These are phyloP conservation scores for Alternaria arborescens DNA, from an alignment of 2,329 filamentous ascomycete species.

Conservation along the genomic window DNA sequence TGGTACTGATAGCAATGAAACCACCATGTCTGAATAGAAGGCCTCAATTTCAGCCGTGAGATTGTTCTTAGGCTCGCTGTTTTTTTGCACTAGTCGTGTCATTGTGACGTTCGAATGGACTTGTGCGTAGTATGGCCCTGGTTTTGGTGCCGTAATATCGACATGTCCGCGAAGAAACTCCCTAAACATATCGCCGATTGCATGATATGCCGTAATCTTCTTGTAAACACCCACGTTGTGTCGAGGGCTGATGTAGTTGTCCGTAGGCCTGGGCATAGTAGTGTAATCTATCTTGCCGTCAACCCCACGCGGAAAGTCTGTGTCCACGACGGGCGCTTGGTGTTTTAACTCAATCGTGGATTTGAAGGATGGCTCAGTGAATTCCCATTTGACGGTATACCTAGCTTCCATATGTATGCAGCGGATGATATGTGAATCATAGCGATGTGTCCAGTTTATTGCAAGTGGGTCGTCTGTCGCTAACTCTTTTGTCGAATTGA, in stretches of 20 bases:
- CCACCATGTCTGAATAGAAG: slow-evolving; percentile 47
- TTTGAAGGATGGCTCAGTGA: slow-evolving; percentile 39
- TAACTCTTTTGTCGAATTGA: slow-evolving; percentile 38
- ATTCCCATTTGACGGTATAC: slow-evolving; percentile 46
- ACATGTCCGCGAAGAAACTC: slow-evolving; percentile 43
- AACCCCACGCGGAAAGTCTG: slow-evolving; percentile 36
- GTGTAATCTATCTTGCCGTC: slow-evolving; percentile 53
- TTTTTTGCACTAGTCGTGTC: slow-evolving; percentile 55
- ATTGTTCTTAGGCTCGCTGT: slow-evolving; percentile 34
- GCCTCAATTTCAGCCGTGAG: slow-evolving; percentile 34
- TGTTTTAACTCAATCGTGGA: slow-evolving; percentile 33
- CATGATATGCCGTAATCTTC: slow-evolving; percentile 46
- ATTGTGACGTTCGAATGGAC: slow-evolving; percentile 50
- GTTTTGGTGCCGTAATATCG: slow-evolving; percentile 37
- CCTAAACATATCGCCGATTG: slow-evolving; percentile 43
- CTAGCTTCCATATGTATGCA: slow-evolving; percentile 48
- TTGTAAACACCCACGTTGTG: slow-evolving; percentile 41
- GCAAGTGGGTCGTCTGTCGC: slow-evolving; percentile 29
- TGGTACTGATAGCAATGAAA: slow-evolving; percentile 48
- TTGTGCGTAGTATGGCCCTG: slow-evolving; percentile 38
- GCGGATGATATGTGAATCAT: slow-evolving; percentile 41
- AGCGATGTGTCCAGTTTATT: slow-evolving; percentile 40
- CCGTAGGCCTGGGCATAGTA: slow-evolving; percentile 26
- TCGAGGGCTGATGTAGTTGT: slow-evolving; percentile 38
- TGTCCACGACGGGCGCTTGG: slow-evolving; percentile 41